Percentiles rank a stretch among this genome's conserved stretches.
phyloP scores from a whole-genome alignment of 257 asterid genomes.

The Knoxia roxburghii region DNA sequence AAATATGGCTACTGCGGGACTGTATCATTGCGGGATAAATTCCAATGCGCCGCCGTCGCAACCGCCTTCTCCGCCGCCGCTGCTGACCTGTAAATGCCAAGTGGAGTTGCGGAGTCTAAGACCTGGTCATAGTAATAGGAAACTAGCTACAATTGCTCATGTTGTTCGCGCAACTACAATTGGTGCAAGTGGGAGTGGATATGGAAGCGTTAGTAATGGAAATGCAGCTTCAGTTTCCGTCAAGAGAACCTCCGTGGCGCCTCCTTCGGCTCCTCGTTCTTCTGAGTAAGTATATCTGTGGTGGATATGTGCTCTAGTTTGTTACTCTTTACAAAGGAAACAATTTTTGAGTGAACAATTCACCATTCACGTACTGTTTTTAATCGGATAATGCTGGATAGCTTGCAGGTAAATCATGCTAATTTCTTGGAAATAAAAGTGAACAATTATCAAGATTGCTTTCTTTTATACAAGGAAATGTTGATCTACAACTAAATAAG shows the following conservation, averaged over 20 bases:
- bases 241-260: conserved; percentile 21
- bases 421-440: background rate
- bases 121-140: background rate
- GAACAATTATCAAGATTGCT: background rate
- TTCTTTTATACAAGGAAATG: background rate
- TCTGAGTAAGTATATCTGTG: conserved; percentile 7
- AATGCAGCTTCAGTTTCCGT: conserved; percentile 36
- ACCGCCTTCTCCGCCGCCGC: conserved; percentile 3
- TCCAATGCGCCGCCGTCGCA: conserved; percentile 27
- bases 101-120: background rate
- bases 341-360: background rate
- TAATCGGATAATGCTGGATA: background rate
- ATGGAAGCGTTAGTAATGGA: conserved; percentile 26
- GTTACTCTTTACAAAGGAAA: background rate
- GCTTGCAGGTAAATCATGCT: background rate
- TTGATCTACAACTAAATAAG: background rate
- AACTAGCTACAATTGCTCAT: conserved; percentile 1
- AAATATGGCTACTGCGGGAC: conserved; percentile 34
- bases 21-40: conserved; percentile 26
- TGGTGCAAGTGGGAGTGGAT: conserved; percentile 23
- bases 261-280: conserved; percentile 22
- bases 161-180: conserved; percentile 15
- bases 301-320: background rate
- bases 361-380: background rate
- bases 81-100: background rate